phyloP scores from a whole-genome alignment of 2,329 filamentous ascomycete species.

The Beauveria scarabaeidicola region DNA sequence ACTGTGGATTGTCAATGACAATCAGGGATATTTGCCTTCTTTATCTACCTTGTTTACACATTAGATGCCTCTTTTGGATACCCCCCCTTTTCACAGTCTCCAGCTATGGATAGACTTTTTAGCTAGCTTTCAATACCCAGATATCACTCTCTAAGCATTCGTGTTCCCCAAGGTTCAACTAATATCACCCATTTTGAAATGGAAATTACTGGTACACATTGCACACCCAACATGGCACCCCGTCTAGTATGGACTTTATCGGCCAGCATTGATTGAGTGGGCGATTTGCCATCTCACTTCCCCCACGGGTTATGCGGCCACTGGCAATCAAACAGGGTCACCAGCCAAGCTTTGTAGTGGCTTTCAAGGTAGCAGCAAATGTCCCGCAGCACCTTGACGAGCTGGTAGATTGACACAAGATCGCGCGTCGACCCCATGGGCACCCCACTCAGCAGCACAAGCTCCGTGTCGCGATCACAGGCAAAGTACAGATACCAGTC shows the following conservation, averaged over 20 bases:
- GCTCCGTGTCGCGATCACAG: neutral
- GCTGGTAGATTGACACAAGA: neutral
- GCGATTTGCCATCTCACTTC: neutral
- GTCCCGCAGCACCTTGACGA: neutral
- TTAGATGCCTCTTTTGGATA: conserved; percentile 7
- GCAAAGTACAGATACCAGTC: neutral
- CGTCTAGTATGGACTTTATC: no score
- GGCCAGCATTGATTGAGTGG: no score
- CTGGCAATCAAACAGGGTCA: neutral
- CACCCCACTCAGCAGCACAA: neutral
- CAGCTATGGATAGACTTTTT: conserved; percentile 5
- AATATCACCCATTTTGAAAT: neutral
- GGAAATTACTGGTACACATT: no score
- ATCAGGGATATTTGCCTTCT: neutral
- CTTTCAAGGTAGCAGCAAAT: neutral
- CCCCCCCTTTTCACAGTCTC: conserved; percentile 8
- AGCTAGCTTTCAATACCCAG: conserved; percentile 7
- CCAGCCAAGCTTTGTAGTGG: neutral
- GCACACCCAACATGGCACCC: no score
- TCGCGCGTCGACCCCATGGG: neutral
- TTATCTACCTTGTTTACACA: neutral
- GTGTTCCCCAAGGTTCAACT: neutral
- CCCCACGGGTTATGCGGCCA: neutral
- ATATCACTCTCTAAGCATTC: neutral
- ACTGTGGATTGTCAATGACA: conserved; percentile 4